Base-by-base conservation (phyloP, 768 basidiomycete genomes). In the Agrocybe pediades region DNA sequence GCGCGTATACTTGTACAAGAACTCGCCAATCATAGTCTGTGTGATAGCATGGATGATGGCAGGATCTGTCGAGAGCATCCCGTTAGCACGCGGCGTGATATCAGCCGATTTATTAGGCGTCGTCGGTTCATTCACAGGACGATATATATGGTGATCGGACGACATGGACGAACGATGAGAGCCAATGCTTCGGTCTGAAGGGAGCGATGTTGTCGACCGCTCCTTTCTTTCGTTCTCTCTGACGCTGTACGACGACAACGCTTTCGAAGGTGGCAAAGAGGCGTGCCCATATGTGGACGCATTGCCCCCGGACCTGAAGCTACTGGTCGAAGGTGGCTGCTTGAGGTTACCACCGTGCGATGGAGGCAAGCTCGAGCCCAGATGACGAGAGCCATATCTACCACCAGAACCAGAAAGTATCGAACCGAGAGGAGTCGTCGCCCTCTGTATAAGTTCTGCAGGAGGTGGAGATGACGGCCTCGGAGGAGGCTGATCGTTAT, bases 21-120 rank as follows among this genome's bases (percentile, higher is more conserved):
- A 98, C 77, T 98, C 96, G 46, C 97, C 96, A 60, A 98, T 98
- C 97, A 99, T 99, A 20, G 95, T 97, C 77, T 98, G 96, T 15
- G 97, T 99, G 62, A 98, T 98, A 1, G 95, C 90, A 67, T 98
- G 96, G 60, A 98, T 97, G 64, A 97, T 74, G 2, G 79, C 73
- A 3, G 95, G 95, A 65, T 99, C 96, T 23, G 96, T 97, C 17
- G 86, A 73, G 41, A 76, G 79, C 27, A 68, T 71, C 39, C 61
- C 54, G 47, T 71, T 65, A 9, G 71, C 70, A 8, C 74, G 70
- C 27, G 76, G 71, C 0, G 77, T 76, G 29, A 70, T 66, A 61
- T 79, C 76, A 1, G 73, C 75, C 5, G 72, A 70, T 61, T 75
- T 79, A 51, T 75, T 71, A n/a, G 81, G 80, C 17, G 77, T 77